Evolutionary conservation across 768 basidiomycete species (phyloP), one percentile per base, ranked within the genome.

Genomic region (Termitomyces sp.): DNA sequence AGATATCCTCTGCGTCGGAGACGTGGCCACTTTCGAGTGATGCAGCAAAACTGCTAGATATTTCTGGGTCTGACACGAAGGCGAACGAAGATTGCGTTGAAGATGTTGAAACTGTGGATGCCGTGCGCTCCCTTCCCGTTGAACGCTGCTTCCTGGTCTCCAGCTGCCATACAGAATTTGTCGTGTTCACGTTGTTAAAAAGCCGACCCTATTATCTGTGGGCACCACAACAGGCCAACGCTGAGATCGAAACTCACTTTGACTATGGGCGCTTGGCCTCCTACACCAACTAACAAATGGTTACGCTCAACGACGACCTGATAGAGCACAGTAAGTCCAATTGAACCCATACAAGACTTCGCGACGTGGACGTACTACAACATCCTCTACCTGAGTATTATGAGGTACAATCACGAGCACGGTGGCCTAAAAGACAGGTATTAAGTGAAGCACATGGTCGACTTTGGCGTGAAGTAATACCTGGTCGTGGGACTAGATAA

Each of bases 11-110:
- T 14, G 79, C 77, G 61, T 93, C 91, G 29, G 91, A 92, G 11
- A 81, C 80, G 32, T 85, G 86, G 14, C 79, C 86, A 65, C 88
- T 88, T 69, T 91, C 91, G 4, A 92, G 80, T 34, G 91, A 92
- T 6, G 89, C 90, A 1, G 89, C 89, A 65, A 92, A 92, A 70
- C 88, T 90, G 73, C 89, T 92, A 5, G 91, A 91, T 56, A 92
- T 88, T 65, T 93, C 91, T 2, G 85, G 86, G 66, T 93, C 91
- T n/a, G 91, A 92, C 9, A 93, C 79, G 59, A 91, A 81, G 4
- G 91, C 91, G 66, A 86, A 93, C 0, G 91, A 93, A 20, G 91
- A 93, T 34, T 85, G 89, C 0, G 89, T 89, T 4, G 90, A 92
- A 0, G 86, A 76, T 1, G 89, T 89, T 9, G 91, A 92, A 6